These are phyloP conservation scores for Kalmusia sp. DNA, from an alignment of 2,329 filamentous ascomycete genomes.

Conservation along the genomic window DNA sequence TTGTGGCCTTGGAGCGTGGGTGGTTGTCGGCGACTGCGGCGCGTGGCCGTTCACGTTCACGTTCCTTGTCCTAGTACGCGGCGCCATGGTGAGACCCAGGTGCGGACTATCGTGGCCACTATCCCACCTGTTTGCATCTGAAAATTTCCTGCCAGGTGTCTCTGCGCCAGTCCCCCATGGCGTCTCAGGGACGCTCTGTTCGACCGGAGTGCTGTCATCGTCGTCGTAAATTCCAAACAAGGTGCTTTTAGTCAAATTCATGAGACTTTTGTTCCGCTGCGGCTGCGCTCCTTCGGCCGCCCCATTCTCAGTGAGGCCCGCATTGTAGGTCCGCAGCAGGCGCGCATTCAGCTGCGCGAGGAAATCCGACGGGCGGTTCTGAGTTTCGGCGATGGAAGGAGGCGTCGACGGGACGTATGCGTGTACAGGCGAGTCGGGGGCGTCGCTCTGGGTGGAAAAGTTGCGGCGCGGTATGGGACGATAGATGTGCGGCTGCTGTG, in stretches of 20 bases:
- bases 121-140: slow-evolving; percentile 16
- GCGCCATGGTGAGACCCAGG: slow-evolving; percentile 33
- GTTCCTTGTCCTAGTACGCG: slow-evolving; percentile 13
- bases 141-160: slow-evolving; percentile 59
- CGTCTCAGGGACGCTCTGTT: slow-evolving; percentile 65
- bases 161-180: slow-evolving; percentile 82
- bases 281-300: slow-evolving; percentile 44
- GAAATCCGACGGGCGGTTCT: slow-evolving; percentile 38
- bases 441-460: slow-evolving; percentile 31
- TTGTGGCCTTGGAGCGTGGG: slow-evolving; percentile 14
- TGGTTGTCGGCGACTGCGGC: slow-evolving; percentile 5
- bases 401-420: slow-evolving; percentile 25
- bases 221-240: slow-evolving; percentile 85
- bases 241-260: slow-evolving; percentile 88
- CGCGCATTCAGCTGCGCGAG: slow-evolving; percentile 46
- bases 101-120: slow-evolving; percentile 34
- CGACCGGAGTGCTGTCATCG: slow-evolving; percentile 32
- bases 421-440: slow-evolving; percentile 35
- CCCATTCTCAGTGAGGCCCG: slow-evolving; percentile 24
- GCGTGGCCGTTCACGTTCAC: slow-evolving; percentile 10
- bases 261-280: slow-evolving; percentile 74
- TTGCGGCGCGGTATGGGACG: slow-evolving; percentile 48
- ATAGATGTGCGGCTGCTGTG: slow-evolving; percentile 40
- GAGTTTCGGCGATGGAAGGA: slow-evolving; percentile 25
- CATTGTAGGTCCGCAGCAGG: slow-evolving; percentile 38